Evolutionary conservation across 768 basidiomycete genomes (phyloP), one percentile per base, ranked within the genome.

Genomic region (Lepiota brunneoincarnata): DNA sequence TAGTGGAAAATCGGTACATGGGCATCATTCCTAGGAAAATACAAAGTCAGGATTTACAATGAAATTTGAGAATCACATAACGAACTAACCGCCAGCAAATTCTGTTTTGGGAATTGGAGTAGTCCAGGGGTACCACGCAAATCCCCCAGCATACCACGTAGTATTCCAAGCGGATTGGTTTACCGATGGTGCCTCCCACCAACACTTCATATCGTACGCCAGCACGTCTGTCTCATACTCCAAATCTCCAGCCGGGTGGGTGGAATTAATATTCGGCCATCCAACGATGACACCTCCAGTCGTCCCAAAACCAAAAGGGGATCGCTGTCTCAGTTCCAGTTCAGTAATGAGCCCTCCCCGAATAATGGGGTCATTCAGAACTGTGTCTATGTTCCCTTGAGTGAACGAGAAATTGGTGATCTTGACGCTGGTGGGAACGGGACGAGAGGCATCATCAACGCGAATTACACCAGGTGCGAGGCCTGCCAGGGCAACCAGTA

Each of bases 331-430:
- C 4, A 17, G 15, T n/a, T 50, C 39, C 3, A 40, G 49, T 6
- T 41, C 24, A 24, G 20, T n/a, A 18, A 50, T 7, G 15, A 28
- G 36, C n/a, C 15, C 37, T 14, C 23, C 15, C n/a, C 37, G 38
- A 24, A 28, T 28, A 40, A 50, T 50, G 12, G 36, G 37, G 28
- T 50, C 28, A n/a, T n/a, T 2, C 10, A 50, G 37, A 39, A 40
- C 20, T 3, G 4, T 14, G 12, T 39, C 21, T 2, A 24, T n/a
- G 10, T 40, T 39, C 15, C 36, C 49, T 39, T 39, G 37, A 14
- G 18, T 37, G 4, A 24, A 14, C 14, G 49, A 39, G 49, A 50
- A 50, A 39, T 50, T 50, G 38, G 49, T 50, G 38, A 50, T 40
- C 15, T 18, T 23, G 21, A 50, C 28, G n/a, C n/a, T n/a, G 0